Conservation (phyloP, 2,329 filamentous ascomycete species). For the Aspergillus carbonarius region DNA sequence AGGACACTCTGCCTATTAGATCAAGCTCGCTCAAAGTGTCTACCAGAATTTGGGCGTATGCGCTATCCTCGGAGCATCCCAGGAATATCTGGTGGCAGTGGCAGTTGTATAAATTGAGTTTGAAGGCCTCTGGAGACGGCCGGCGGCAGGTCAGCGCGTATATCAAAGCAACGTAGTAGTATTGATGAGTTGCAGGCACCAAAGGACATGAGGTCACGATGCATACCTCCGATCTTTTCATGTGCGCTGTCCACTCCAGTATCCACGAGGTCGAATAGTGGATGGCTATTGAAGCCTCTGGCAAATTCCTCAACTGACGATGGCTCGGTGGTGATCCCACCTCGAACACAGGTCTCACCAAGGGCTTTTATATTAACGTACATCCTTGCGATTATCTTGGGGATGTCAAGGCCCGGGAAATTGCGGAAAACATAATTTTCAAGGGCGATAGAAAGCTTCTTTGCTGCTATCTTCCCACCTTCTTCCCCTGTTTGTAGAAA, state of each 20-base stretch:
- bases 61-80: slow-evolving; percentile 58
- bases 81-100: slow-evolving; percentile 62
- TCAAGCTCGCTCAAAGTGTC: slow-evolving; percentile 48
- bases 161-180: background rate
- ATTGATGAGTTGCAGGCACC: slow-evolving; percentile 11
- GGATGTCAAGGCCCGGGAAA: slow-evolving; percentile 43
- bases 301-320: slow-evolving; percentile 52
- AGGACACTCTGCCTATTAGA: slow-evolving; percentile 50
- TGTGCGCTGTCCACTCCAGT: slow-evolving; percentile 46
- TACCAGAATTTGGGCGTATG: slow-evolving; percentile 55
- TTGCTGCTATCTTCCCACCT: slow-evolving; percentile 56
- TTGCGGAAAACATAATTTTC: slow-evolving; percentile 44
- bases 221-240: slow-evolving; percentile 50
- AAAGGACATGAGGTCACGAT: background rate
- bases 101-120: slow-evolving; percentile 55
- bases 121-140: slow-evolving; percentile 50
- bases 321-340: slow-evolving; percentile 46
- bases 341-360: slow-evolving; percentile 48
- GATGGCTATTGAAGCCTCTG: slow-evolving; percentile 55
- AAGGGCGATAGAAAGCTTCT: slow-evolving; percentile 46
- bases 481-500: slow-evolving; percentile 51
- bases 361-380: slow-evolving; percentile 56
- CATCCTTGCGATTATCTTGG: slow-evolving; percentile 53
- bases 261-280: slow-evolving; percentile 53
- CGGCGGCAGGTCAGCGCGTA: slow-evolving; percentile 24